phyloP scores from a whole-genome alignment of 345 rosid genomes.

The Eucalyptus melliodora region DNA sequence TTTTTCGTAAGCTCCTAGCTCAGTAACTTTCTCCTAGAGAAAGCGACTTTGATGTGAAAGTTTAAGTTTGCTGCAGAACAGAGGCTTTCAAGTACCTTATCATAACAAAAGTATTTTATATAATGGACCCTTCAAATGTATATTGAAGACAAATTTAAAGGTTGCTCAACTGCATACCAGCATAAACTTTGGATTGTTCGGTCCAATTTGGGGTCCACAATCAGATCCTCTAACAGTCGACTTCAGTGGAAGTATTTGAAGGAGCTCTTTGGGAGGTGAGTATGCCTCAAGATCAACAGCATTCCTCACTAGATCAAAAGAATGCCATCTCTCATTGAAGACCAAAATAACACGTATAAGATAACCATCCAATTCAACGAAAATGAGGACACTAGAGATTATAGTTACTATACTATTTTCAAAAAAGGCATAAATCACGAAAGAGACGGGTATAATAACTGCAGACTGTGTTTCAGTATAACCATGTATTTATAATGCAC shows the following conservation, averaged over 20 bases:
- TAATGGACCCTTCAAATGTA: neutral
- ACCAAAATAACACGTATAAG: neutral
- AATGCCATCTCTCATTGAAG: neutral
- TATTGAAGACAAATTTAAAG: neutral
- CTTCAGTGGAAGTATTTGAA: constrained; percentile 76
- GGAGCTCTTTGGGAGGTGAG: constrained; percentile 72
- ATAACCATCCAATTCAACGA: neutral
- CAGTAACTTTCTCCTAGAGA: neutral
- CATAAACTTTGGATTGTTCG: constrained; percentile 76
- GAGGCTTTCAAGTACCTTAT: neutral
- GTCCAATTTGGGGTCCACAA: constrained; percentile 81
- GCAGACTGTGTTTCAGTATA: neutral
- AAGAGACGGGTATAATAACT: neutral
- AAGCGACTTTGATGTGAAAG: neutral
- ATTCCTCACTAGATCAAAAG: constrained; percentile 51
- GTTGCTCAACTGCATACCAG: constrained; percentile 21
- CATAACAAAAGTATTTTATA: neutral
- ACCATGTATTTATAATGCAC: neutral
- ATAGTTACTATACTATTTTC: neutral
- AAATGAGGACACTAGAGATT: neutral
- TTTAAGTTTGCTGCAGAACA: neutral
- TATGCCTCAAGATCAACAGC: constrained; percentile 38
- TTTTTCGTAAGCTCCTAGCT: neutral
- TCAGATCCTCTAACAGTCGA: constrained; percentile 57
- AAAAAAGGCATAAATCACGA: neutral